Evolutionary conservation across 192 early-diverging fungal genomes (phyloP), one percentile per base, ranked within the genome.

Genomic region (Coemansia sp.): DNA sequence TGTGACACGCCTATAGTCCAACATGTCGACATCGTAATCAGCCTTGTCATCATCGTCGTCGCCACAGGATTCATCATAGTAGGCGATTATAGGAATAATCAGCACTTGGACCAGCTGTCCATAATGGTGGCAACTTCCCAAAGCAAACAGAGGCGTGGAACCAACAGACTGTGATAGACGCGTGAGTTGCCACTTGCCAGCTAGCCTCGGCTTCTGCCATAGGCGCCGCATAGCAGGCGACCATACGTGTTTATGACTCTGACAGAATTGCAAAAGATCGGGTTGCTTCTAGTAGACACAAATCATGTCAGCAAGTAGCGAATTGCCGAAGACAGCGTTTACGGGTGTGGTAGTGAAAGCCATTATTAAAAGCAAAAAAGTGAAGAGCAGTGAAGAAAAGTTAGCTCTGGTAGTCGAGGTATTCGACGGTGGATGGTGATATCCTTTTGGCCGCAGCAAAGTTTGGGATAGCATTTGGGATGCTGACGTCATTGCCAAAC

Each of bases 41-140:
- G 72, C 27, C 27, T 29, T 29, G 27, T 29, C 27, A 33, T 33
- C 44, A 29, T 29, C 36, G 36, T 9, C 44, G 8, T 78, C 70
- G 3, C 67, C 76, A 72, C 0, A 13, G 3, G 42, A 15, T 2
- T 62, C 63, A 9, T 12, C 3, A 13, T 15, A 43, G 42, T 43
- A 13, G 13, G 24, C 36, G 11, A 72, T 54, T 70, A 66, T 68
- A 0, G 62, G 49, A 16, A 78, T 42, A 40, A 72, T 63, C 18
- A 78, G 46, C 6, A 13, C 43, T 15, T 54, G 49, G 2, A 73
- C 52, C 11, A 78, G 47, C 12, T 36, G 22, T 29, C 76, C 76
- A 27, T 78, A 20, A 9, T 65, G 7, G 8, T 36, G 63, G 15
- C 33, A 41, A 27, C 27, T 20, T 40, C 49, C 15, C 72, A 38